Evolutionary conservation across 1,284 basidiomycete species (phyloP).

Genomic region (Ustilago tritici): DNA sequence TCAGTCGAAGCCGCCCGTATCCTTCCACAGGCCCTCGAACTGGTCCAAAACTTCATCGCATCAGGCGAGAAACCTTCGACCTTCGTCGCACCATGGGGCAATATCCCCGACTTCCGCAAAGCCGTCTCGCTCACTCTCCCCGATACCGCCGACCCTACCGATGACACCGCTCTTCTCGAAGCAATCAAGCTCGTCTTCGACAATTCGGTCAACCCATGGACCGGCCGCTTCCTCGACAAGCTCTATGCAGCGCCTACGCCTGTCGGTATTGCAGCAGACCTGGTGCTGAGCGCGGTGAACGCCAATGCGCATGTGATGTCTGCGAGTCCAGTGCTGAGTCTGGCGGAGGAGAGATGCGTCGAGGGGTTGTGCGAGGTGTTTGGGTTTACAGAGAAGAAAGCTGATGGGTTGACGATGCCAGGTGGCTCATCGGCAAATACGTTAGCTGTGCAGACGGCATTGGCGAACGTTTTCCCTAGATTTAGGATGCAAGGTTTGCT

Average conservation of each 20-base stretch:
- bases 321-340: constrained; percentile 70
- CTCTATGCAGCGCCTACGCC: constrained; percentile 70
- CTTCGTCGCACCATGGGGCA: constrained; percentile 45
- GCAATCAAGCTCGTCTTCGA: constrained; percentile 50
- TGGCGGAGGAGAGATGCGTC: constrained; percentile 64
- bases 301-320: constrained; percentile 71
- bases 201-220: constrained; percentile 66
- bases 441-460: constrained; percentile 70
- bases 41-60: constrained; percentile 44
- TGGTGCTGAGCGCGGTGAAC: constrained; percentile 70
- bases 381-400: constrained; percentile 61
- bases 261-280: constrained; percentile 70
- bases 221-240: constrained; percentile 66
- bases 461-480: constrained; percentile 68
- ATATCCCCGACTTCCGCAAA: constrained; percentile 40
- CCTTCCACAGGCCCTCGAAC: constrained; percentile 35
- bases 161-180: constrained; percentile 42
- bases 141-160: constrained; percentile 7
- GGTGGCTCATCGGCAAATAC: constrained; percentile 71
- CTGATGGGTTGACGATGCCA: constrained; percentile 67
- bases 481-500: constrained; percentile 67
- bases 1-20: constrained; percentile 50
- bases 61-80: constrained; percentile 38
- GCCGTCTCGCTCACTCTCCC: constrained; percentile 42
- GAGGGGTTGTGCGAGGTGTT: constrained; percentile 55